Evolutionary conservation across 306 rosid genomes (phyloP), one percentile per base, ranked within the genome.

Genomic region (Gynostemma pentaphyllum): DNA sequence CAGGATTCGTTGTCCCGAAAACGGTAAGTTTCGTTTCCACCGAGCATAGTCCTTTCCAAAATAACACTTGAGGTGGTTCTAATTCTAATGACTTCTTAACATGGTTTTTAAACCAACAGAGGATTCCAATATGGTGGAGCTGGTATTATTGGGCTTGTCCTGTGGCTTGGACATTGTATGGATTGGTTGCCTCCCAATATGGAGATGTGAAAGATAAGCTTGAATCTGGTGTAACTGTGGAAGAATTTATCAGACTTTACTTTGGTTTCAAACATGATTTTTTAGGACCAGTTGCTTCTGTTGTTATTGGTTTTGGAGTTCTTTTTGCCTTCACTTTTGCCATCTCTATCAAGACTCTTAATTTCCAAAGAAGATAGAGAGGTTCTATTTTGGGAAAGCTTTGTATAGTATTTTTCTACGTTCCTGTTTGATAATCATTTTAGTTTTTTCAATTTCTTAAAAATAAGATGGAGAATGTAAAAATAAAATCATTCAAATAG

Each of bases 41-140:
- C 5, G 7, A 32, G 37, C 37, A 2, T 32, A 32, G 37, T 32
- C 37, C 37, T 32, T 32, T 32, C 37, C 37, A 3, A 32, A 32
- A 7, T 32, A n/a, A n/a, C n/a, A n/a, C n/a, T n/a, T n/a, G n/a
- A n/a, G n/a, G n/a, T n/a, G n/a, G n/a, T n/a, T n/a, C n/a, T n/a
- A n/a, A n/a, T n/a, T n/a, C n/a, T n/a, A n/a, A n/a, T n/a, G n/a
- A n/a, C n/a, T n/a, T n/a, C n/a, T n/a, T n/a, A n/a, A n/a, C n/a
- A n/a, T n/a, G n/a, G n/a, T n/a, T n/a, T 14, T 10, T 32, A 1
- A 8, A 26, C 39, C 66, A 37, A 77, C 72, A 81, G 86, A 83
- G 82, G 47, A 80, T 81, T 74, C 88, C 96, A 1, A 51, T 81
- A 32, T 85, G 96, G 96, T 89, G 96, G 96, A 76, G 81, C 67